phyloP scores from a whole-genome alignment of 768 basidiomycete species.

The Pseudohyphozyma bogoriensis region DNA sequence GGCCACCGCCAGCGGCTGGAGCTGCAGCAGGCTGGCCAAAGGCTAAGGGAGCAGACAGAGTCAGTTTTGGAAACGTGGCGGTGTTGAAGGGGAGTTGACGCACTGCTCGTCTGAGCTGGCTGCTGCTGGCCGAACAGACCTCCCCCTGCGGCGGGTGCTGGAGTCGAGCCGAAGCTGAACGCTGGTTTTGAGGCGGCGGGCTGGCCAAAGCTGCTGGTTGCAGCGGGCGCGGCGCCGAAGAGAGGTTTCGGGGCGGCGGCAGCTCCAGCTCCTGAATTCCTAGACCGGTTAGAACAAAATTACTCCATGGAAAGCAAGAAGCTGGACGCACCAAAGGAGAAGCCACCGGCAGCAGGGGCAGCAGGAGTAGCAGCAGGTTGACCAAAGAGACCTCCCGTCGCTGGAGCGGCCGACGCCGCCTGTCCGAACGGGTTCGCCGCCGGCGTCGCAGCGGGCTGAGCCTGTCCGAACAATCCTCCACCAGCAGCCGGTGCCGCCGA shows the following conservation, averaged over 20 bases:
- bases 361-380: slow-evolving; percentile 18
- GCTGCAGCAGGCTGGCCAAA: not conserved
- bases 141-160: slow-evolving; percentile 4
- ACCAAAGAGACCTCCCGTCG: slow-evolving; percentile 9
- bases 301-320: not conserved
- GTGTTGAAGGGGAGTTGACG: not conserved
- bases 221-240: not conserved
- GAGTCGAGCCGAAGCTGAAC: not conserved
- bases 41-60: not conserved
- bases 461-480: slow-evolving; percentile 9
- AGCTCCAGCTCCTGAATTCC: not conserved
- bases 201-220: not conserved
- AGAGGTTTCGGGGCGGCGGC: not conserved
- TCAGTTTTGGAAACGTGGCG: not conserved
- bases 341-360: not conserved
- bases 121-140: slow-evolving; percentile 19
- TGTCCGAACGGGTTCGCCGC: slow-evolving; percentile 2
- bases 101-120: slow-evolving; percentile 15
- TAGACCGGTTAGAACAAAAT: not conserved
- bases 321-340: not conserved
- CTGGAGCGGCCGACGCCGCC: slow-evolving; percentile 1
- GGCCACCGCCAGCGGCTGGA: not conserved
- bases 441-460: not conserved
- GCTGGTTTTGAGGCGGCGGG: not conserved
- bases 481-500: slow-evolving; percentile 14